Conservation (phyloP, 352 stramenopile species). For the Phytophthora ohioensis region DNA sequence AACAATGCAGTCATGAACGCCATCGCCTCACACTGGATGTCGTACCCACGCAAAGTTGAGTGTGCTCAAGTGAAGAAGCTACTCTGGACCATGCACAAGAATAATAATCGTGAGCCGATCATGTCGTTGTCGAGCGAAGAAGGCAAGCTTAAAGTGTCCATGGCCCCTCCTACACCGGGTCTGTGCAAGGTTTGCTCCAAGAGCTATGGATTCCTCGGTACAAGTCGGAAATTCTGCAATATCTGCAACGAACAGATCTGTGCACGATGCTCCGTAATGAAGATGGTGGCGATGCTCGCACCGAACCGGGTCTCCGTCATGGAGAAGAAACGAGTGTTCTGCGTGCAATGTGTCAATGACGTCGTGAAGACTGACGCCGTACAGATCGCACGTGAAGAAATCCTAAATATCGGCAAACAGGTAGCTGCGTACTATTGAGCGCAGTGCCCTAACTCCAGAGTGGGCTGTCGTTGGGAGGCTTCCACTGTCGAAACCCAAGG, state of each 20-base stretch:
- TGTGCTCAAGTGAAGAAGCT: slow-evolving; percentile 44
- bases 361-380: slow-evolving; percentile 26
- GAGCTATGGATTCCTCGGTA: slow-evolving; percentile 41
- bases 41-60: slow-evolving; percentile 29
- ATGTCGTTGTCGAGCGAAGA: slow-evolving; percentile 21
- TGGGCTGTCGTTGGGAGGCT: no score
- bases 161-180: slow-evolving; percentile 10
- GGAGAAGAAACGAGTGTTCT: slow-evolving; percentile 31
- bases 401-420: slow-evolving; percentile 24
- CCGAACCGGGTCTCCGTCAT: slow-evolving; percentile 6
- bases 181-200: slow-evolving; percentile 41
- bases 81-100: slow-evolving; percentile 27
- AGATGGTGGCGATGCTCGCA: slow-evolving; percentile 20
- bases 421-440: slow-evolving; percentile 16
- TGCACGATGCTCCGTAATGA: slow-evolving; percentile 30
- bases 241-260: slow-evolving; percentile 33
- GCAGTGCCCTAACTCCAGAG: no score
- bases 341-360: slow-evolving; percentile 35
- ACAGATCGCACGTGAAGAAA: slow-evolving; percentile 34
- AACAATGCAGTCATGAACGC: slow-evolving; percentile 24
- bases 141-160: slow-evolving; percentile 5
- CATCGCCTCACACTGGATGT: slow-evolving; percentile 30
- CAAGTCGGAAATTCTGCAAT: slow-evolving; percentile 29
- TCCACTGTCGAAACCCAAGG: no score
- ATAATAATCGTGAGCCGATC: slow-evolving; percentile 20